phyloP scores from a whole-genome alignment of 148 eudicot species.

The Chenopodium suecicum region DNA sequence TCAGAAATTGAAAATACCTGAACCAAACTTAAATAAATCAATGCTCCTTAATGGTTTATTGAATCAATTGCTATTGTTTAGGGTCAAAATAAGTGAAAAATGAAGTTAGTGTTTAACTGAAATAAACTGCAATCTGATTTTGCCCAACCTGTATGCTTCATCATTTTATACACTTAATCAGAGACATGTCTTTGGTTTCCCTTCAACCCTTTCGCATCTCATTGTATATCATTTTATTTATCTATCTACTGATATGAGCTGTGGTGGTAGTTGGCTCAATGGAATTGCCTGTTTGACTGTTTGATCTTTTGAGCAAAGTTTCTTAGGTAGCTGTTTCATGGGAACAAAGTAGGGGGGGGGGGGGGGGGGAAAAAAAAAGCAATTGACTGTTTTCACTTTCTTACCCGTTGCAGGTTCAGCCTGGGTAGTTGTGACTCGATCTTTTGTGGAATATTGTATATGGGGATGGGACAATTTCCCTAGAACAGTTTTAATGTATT shows the following conservation, averaged over 20 bases:
- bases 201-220: not conserved
- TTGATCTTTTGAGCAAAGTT: not conserved
- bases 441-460: conserved; percentile 93
- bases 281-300: not conserved
- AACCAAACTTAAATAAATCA: too few relatives aligned
- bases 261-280: not conserved
- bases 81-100: too few relatives aligned
- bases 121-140: too few relatives aligned
- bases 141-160: too few relatives aligned
- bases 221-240: too few relatives aligned
- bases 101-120: too few relatives aligned
- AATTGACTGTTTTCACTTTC: not conserved
- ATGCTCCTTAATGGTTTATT: too few relatives aligned
- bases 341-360: too few relatives aligned
- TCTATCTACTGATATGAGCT: not conserved
- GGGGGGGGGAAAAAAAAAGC: too few relatives aligned
- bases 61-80: too few relatives aligned
- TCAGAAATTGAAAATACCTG: too few relatives aligned
- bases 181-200: not conserved
- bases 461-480: conserved; percentile 98
- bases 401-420: conserved; percentile 71
- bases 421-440: conserved; percentile 86
- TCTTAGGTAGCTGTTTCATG: not conserved
- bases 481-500: conserved; percentile 81
- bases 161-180: too few relatives aligned